Conservation (phyloP, 805 yeast species). For the Saccharomyces mikatae region DNA sequence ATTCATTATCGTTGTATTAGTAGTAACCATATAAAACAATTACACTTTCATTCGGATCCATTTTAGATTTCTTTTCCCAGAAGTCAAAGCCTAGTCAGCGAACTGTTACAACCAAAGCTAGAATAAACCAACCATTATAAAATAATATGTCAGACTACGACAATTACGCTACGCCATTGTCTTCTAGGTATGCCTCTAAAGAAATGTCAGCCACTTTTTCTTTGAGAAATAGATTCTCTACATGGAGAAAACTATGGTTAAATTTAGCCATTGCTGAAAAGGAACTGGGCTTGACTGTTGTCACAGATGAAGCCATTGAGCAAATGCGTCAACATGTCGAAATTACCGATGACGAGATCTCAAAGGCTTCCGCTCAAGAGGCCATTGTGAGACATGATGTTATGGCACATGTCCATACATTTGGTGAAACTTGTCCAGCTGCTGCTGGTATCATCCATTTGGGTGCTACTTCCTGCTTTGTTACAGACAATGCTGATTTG, state of each 20-base stretch:
- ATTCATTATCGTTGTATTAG: neutral
- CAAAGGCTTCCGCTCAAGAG: conserved; percentile 82
- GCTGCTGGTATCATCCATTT: conserved; percentile 97
- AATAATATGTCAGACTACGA: conserved; percentile 40
- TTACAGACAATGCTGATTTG: conserved; percentile 95
- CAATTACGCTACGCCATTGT: conserved; percentile 83
- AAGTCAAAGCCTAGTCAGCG: neutral
- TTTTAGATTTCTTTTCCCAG: neutral
- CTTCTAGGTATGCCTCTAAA: conserved; percentile 94
- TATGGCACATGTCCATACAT: conserved; percentile 97
- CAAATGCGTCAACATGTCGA: conserved; percentile 71
- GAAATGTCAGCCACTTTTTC: conserved; percentile 95
- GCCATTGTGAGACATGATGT: conserved; percentile 98
- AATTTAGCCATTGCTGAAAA: conserved; percentile 93
- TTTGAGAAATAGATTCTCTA: conserved; percentile 84
- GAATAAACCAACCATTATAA: neutral
- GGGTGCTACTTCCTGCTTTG: conserved; percentile 97
- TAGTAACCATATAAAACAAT: neutral
- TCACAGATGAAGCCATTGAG: conserved; percentile 84
- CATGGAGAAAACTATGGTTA: conserved; percentile 97
- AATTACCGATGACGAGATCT: conserved; percentile 90
- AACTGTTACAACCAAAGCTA: neutral
- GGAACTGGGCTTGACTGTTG: conserved; percentile 75
- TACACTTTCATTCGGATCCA: neutral
- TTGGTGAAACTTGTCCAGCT: conserved; percentile 85